Conservation (phyloP, 2,329 filamentous ascomycete genomes). For the Penicillium concentricum region DNA sequence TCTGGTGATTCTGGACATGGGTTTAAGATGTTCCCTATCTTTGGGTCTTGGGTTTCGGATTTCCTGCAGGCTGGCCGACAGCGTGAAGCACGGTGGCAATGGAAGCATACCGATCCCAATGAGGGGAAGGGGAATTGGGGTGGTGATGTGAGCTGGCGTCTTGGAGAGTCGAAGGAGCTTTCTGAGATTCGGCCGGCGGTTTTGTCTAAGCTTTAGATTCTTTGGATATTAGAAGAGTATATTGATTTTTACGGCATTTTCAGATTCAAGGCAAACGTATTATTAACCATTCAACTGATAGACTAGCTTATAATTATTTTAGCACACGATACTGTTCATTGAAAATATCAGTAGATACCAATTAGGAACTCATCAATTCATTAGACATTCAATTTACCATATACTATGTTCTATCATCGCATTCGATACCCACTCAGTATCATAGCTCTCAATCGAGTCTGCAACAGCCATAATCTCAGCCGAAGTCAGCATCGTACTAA, state of each 20-base stretch:
- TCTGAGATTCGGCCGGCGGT: slow-evolving; percentile 19
- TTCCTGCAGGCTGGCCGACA: slow-evolving; percentile 48
- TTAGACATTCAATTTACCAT: slow-evolving; percentile 29
- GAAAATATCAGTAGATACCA: not conserved
- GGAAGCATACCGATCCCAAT: slow-evolving; percentile 44
- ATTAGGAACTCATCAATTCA: not conserved
- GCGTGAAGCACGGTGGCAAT: slow-evolving; percentile 50
- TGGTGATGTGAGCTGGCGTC: slow-evolving; percentile 51
- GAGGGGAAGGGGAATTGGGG: slow-evolving; percentile 39
- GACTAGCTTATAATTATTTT: not conserved
- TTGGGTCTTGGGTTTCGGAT: slow-evolving; percentile 56
- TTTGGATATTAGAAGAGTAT: not conserved
- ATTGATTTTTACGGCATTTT: not conserved
- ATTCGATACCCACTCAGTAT: slow-evolving; percentile 51
- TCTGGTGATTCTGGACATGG: slow-evolving; percentile 62
- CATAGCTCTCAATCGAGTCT: slow-evolving; percentile 47
- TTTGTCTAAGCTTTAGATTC: slow-evolving; percentile 23
- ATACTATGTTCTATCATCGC: slow-evolving; percentile 48
- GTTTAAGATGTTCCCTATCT: slow-evolving; percentile 62
- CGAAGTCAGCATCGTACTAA: slow-evolving; percentile 36
- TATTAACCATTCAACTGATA: not conserved
- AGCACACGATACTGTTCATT: not conserved
- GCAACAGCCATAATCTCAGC: slow-evolving; percentile 51
- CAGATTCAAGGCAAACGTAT: not conserved
- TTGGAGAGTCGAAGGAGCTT: slow-evolving; percentile 39